Percentiles rank a stretch among this genome's conserved stretches.
phyloP scores from a whole-genome alignment of 1,139 yeast species.

The Debaryomycetaceae sp. region DNA sequence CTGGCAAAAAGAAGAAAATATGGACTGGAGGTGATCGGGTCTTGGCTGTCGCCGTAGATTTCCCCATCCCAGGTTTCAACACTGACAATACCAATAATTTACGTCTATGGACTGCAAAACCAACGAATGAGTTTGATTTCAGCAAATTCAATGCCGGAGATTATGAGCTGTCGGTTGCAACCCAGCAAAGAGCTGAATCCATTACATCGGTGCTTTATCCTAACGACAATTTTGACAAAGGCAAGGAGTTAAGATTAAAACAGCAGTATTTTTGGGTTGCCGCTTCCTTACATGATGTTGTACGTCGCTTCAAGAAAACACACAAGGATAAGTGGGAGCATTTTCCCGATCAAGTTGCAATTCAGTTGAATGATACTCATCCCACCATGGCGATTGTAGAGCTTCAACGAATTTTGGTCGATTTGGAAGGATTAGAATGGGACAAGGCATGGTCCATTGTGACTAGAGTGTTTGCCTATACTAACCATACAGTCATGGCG shows the following conservation, averaged over 20 bases:
- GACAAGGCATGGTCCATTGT: slow-evolving; percentile 84
- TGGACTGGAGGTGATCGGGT: slow-evolving; percentile 93
- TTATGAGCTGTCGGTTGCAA: slow-evolving; percentile 77
- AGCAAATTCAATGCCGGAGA: slow-evolving; percentile 90
- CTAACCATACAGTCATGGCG: slow-evolving; percentile 92
- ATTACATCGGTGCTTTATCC: slow-evolving; percentile 91
- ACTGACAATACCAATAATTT: slow-evolving; percentile 84
- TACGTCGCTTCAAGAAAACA: slow-evolving; percentile 82
- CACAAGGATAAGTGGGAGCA: slow-evolving; percentile 70
- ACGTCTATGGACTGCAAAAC: slow-evolving; percentile 87
- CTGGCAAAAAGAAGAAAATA: slow-evolving; percentile 49
- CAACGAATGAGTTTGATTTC: slow-evolving; percentile 90
- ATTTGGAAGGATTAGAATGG: slow-evolving; percentile 79
- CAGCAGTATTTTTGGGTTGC: slow-evolving; percentile 98
- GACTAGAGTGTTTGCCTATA: slow-evolving; percentile 79
- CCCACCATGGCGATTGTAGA: slow-evolving; percentile 92
- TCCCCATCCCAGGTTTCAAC: slow-evolving; percentile 89
- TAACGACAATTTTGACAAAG: slow-evolving; percentile 86
- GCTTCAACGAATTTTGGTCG: slow-evolving; percentile 81
- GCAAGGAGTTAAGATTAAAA: slow-evolving; percentile 88
- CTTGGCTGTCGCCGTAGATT: slow-evolving; percentile 87
- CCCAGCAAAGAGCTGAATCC: slow-evolving; percentile 86
- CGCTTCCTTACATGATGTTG: slow-evolving; percentile 87
- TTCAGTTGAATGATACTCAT: slow-evolving; percentile 93
- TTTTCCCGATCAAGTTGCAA: slow-evolving; percentile 83